Base-by-base conservation (phyloP, 1,284 basidiomycete genomes). In the Irpex sp. region DNA sequence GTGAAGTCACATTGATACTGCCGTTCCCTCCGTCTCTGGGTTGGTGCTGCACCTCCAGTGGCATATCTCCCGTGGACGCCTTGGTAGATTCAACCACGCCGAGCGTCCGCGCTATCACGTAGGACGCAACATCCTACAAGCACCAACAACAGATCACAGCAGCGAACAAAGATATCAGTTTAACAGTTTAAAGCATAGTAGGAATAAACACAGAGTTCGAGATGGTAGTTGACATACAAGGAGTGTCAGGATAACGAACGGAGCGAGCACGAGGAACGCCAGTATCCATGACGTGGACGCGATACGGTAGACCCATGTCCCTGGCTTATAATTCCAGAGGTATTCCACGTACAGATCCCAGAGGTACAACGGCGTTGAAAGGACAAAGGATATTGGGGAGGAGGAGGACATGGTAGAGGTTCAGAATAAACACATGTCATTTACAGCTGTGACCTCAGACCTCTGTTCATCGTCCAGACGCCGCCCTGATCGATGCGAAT, bases 21-120 rank as follows among this genome's bases (percentile, higher is more conserved):
- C 49, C 17, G 13, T 50, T 60, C 56, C 59, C 33, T 33, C 31
- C 57, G 65, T 26, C 57, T 65, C 58, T 35, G 19, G 9, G 19
- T 33, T 13, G 4, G 17, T 15, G 26, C 7, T 11, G 60, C 31
- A 39, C 57, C 64, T 33, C 39, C 47, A 7, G 51, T 46, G 60
- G 47, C 59, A 66, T 67, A 57, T 87, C 87, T 72, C 80, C 84
- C 21, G 88, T 89, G 21, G 87, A 87, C 0, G 88, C 87, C 71
- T 85, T 86, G 62, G 86, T 84, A 64, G 84, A 82, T 73, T 90
- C 88, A 65, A 89, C 82, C 63, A 92, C 83, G 33, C 90, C 91
- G 54, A 93, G 80, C 4, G 90, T 92, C 63, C 90, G 86, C n/a
- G 88, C 91, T 69, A 93, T 88, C 61, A 86, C 84, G 68, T 93